Percentiles rank a stretch among this genome's conserved stretches.
These are phyloP conservation scores for Begonia loranthoides DNA, from an alignment of 306 rosid species.

Conservation along the genomic window DNA sequence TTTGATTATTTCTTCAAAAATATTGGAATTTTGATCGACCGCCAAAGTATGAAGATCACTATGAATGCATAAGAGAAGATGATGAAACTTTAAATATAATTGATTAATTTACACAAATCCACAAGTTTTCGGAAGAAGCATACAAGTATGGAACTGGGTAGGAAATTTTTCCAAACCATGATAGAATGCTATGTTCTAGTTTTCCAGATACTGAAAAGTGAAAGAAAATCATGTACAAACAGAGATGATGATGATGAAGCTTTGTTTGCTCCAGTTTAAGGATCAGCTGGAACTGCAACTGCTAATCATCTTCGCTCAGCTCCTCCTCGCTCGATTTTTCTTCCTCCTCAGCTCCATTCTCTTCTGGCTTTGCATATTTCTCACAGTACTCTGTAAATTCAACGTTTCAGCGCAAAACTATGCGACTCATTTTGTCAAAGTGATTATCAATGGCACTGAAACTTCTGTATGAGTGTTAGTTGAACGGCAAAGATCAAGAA, in stretches of 20 bases:
- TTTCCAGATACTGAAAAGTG: not conserved
- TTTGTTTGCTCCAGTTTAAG: conserved; percentile 4
- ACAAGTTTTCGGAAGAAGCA: not conserved
- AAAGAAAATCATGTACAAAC: not conserved
- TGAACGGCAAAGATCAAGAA: too few species aligned
- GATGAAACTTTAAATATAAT: not conserved
- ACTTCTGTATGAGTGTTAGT: too few species aligned
- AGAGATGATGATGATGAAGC: not conserved
- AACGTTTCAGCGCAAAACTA: not conserved
- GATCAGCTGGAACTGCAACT: conserved; percentile 62
- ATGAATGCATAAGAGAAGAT: not conserved
- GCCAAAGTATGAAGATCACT: too few species aligned
- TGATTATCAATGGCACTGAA: too few species aligned
- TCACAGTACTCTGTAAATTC: conserved; percentile 47
- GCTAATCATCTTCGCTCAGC: conserved; percentile 59
- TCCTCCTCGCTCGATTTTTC: conserved; percentile 65
- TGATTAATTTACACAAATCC: not conserved
- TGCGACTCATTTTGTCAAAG: not conserved
- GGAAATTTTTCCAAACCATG: not conserved
- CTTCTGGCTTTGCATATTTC: conserved; percentile 79
- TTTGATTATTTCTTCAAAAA: too few species aligned
- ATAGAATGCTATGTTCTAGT: not conserved
- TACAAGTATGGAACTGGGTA: not conserved
- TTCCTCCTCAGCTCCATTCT: conserved; percentile 35
- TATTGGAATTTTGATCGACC: too few species aligned